Percentiles rank a stretch among this genome's conserved stretches.
phyloP scores from a whole-genome alignment of 192 early-diverging fungal species.

The Phlyctochytrium arcticum region DNA sequence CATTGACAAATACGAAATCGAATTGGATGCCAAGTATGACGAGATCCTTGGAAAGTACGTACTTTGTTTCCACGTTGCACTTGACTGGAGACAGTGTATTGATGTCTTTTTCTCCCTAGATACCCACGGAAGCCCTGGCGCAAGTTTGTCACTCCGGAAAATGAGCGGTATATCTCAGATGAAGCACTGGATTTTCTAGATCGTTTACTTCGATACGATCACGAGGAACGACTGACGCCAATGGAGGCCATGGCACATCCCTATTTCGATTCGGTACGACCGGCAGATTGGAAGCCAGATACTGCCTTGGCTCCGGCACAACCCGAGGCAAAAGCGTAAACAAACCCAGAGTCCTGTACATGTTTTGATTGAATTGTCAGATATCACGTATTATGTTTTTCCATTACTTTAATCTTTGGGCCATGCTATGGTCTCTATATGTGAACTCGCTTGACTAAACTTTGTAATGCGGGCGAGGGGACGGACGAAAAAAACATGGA shows the following conservation, averaged over 20 bases:
- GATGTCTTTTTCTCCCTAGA: slow-evolving; percentile 25
- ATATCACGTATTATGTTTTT: too few relatives aligned
- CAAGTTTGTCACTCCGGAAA: slow-evolving; percentile 79
- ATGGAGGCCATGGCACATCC: slow-evolving; percentile 86
- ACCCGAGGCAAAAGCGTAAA: too few relatives aligned
- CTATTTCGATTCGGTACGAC: slow-evolving; percentile 67
- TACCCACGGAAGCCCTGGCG: slow-evolving; percentile 86
- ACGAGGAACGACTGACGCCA: slow-evolving; percentile 82
- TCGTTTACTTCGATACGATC: slow-evolving; percentile 87
- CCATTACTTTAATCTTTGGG: too few relatives aligned
- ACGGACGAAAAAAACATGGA: too few relatives aligned
- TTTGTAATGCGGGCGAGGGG: too few relatives aligned
- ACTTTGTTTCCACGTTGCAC: too few relatives aligned
- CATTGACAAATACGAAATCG: slow-evolving; percentile 92
- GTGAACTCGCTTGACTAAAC: too few relatives aligned
- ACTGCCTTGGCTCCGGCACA: too few relatives aligned
- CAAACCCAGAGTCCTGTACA: too few relatives aligned
- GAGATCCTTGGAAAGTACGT: slow-evolving; percentile 81
- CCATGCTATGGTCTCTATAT: too few relatives aligned
- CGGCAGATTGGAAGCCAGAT: slow-evolving; percentile 3
- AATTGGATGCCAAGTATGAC: slow-evolving; percentile 85
- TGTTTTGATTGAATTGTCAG: too few relatives aligned
- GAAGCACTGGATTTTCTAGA: slow-evolving; percentile 90
- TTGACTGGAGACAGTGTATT: background rate
- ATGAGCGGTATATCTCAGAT: slow-evolving; percentile 74